A percentile compares a stretch with the other conserved stretches of the same genome.
These are phyloP conservation scores for Arxiozyma slooffiae DNA, from an alignment of 1,139 yeast genomes.

Conservation along the genomic window DNA sequence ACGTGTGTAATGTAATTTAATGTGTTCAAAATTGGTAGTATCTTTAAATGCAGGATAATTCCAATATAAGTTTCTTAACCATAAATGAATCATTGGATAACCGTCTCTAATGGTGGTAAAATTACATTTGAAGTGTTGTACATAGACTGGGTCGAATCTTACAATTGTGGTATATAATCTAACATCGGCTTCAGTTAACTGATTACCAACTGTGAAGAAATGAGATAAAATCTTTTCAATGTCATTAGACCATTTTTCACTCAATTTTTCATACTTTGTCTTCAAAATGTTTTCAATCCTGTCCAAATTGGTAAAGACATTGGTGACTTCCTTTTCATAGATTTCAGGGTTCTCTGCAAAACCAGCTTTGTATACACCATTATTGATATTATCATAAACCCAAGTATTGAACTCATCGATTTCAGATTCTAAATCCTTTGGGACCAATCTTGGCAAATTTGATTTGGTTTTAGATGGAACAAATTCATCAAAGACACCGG, in stretches of 20 bases:
- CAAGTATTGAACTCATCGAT: conserved; percentile 78
- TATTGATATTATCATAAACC: conserved; percentile 79
- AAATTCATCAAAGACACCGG: conserved; percentile 48
- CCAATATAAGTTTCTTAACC: conserved; percentile 85
- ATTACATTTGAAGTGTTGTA: conserved; percentile 92
- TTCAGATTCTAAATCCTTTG: conserved; percentile 40
- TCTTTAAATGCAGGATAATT: conserved; percentile 62
- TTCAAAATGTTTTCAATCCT: conserved; percentile 59
- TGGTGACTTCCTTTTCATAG: conserved; percentile 61
- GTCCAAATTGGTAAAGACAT: conserved; percentile 62
- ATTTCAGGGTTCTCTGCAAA: conserved; percentile 80
- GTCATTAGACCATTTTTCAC: conserved; percentile 20
- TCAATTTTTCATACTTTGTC: conserved; percentile 36
- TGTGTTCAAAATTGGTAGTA: conserved; percentile 82
- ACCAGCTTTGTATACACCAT: conserved; percentile 91
- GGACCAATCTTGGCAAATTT: conserved; percentile 41
- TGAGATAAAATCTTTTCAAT: conserved; percentile 21
- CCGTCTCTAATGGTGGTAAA: conserved; percentile 70
- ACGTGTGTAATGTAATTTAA: conserved; percentile 74
- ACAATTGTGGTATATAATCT: conserved; percentile 74
- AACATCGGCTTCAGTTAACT: conserved; percentile 81
- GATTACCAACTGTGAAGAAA: conserved; percentile 44
- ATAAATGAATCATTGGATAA: conserved; percentile 67
- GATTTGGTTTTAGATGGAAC: conserved; percentile 33
- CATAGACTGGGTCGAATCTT: conserved; percentile 85